Evolutionary conservation across 139 green algal genomes (phyloP).

Genomic region (Ettlia oleoabundans): DNA sequence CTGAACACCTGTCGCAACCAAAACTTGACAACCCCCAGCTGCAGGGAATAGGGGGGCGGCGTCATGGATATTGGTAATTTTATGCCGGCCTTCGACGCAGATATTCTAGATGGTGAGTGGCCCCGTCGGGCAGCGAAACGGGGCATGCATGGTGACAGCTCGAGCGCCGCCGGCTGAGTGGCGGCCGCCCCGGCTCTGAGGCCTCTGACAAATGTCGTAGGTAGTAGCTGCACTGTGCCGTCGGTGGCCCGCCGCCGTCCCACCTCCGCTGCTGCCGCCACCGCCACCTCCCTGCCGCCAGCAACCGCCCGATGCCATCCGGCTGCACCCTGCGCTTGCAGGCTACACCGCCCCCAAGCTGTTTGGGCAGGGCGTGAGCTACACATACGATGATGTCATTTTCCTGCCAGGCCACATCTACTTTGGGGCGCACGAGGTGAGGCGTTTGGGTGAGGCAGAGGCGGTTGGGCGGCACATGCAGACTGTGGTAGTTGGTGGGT

Average conservation of each 20-base stretch:
- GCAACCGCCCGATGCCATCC: not conserved
- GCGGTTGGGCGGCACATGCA: too few species aligned
- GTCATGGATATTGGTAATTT: not conserved
- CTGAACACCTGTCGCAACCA: too few species aligned
- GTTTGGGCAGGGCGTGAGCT: conserved; percentile 88
- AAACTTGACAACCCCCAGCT: too few species aligned
- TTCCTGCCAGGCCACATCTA: conserved; percentile 97
- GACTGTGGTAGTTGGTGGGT: too few species aligned
- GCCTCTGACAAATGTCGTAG: too few species aligned
- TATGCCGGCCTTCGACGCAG: not conserved
- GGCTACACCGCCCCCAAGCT: conserved; percentile 71
- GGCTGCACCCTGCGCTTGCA: conserved; percentile 37
- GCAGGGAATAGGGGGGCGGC: not conserved
- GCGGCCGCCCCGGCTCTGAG: too few species aligned
- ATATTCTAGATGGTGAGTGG: not conserved
- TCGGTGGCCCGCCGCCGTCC: too few species aligned
- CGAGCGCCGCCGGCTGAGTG: too few species aligned
- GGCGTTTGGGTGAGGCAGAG: too few species aligned
- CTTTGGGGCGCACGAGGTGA: conserved; percentile 93
- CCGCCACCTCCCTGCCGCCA: not conserved
- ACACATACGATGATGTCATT: conserved; percentile 99
- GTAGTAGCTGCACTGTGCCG: too few species aligned
- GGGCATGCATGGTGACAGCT: too few species aligned
- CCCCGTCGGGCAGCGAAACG: not conserved
- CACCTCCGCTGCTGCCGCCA: not conserved